These are phyloP conservation scores for Trichoderma virens DNA, from an alignment of 495 filamentous ascomycete species.

Conservation along the genomic window DNA sequence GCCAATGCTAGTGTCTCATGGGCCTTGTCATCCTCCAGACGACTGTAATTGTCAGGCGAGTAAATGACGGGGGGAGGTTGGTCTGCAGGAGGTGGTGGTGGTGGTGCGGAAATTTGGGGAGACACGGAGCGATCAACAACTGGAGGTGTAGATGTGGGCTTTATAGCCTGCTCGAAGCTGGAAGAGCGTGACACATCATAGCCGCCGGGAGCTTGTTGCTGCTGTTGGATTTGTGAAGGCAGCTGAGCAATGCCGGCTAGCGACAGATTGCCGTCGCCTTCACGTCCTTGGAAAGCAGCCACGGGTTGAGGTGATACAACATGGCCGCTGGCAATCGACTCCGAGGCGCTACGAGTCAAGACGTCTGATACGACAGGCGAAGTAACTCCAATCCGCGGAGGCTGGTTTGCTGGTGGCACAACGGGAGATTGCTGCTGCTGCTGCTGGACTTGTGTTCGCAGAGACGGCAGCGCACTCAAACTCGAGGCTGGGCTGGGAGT, in stretches of 20 bases:
- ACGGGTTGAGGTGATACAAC: not conserved
- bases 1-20: not conserved
- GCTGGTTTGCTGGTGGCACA: not conserved
- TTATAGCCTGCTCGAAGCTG: not conserved
- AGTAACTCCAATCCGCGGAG: not conserved
- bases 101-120: not conserved
- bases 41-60: slow-evolving; percentile 72
- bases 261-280: not conserved
- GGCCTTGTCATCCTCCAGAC: slow-evolving; percentile 56
- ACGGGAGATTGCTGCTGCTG: not conserved
- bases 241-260: not conserved
- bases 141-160: not conserved
- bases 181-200: not conserved
- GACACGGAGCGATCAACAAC: not conserved
- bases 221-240: not conserved
- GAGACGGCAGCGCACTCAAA: slow-evolving; percentile 3
- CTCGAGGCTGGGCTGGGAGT: slow-evolving; percentile 7
- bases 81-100: not conserved
- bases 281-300: not conserved
- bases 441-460: not conserved
- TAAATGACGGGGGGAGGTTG: slow-evolving; percentile 59
- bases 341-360: not conserved
- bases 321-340: not conserved
- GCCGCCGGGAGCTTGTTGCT: not conserved
- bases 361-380: not conserved